Evolutionary conservation across 148 eudicot genomes (phyloP).

Genomic region (Chenopodium quinoa): DNA sequence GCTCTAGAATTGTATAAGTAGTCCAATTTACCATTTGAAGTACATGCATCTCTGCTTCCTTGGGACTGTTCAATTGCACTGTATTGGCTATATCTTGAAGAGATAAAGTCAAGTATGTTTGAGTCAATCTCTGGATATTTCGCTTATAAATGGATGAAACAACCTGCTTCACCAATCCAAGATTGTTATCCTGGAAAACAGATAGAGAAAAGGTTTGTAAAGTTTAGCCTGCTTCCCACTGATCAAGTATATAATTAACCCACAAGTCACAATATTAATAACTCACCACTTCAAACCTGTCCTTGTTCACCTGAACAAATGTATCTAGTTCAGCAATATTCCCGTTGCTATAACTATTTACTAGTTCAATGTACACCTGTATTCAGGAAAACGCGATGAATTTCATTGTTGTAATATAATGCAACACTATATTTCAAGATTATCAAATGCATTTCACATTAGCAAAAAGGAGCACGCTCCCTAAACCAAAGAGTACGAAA

Average conservation of each 20-base stretch:
- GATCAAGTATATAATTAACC: not conserved
- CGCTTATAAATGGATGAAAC: constrained; percentile 76
- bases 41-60: constrained; percentile 95
- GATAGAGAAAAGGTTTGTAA: constrained; percentile 4
- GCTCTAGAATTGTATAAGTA: not conserved
- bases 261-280: not conserved
- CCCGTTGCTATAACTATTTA: constrained; percentile 54
- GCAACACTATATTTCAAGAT: not conserved
- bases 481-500: not conserved
- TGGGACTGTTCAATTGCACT: constrained; percentile 67
- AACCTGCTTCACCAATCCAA: constrained; percentile 84
- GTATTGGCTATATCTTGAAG: constrained; percentile 85
- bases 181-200: constrained; percentile 63
- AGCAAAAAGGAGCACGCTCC: not conserved
- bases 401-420: not conserved
- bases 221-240: not conserved
- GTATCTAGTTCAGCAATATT: constrained; percentile 62
- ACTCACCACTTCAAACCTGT: constrained; percentile 76
- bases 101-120: constrained; percentile 88
- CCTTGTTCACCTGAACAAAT: constrained; percentile 51
- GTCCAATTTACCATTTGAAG: constrained; percentile 71
- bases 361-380: constrained; percentile 83
- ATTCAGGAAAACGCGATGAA: constrained; percentile 1
- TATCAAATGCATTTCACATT: not conserved
- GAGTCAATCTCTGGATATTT: constrained; percentile 92